Base-by-base conservation (phyloP, 164 flowering plant genomes). In the Chimonanthus praecox region DNA sequence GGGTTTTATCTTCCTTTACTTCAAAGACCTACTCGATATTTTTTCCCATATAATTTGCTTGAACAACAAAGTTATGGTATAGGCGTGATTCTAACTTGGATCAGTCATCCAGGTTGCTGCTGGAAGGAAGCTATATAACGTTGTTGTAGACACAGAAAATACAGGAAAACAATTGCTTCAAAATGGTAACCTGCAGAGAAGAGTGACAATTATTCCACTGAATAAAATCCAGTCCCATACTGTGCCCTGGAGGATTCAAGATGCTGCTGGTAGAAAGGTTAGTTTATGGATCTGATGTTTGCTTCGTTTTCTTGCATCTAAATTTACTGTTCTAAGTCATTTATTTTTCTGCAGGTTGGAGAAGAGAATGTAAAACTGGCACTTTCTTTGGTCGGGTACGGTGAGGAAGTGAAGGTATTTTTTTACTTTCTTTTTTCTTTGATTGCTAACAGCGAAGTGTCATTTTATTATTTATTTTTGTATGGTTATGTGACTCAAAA, bases 151-250 rank as follows among this genome's bases (percentile, higher is more conserved):
- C 86, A 86, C 92, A 68, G 99, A 96, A 84, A 82, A 69, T 71
- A 96, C 99, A 5, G 98, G 97, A 71, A 94, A 92, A 71, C 92
- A 87, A 73, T 88, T 94, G 68, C 89, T 96, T 71, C 85, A 92
- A 82, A 89, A 85, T 72, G 98, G 98, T 33, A 86, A 85, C 58
- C 97, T 96, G 49, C 83, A 80, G 70, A 91, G 92, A 82, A 88
- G 99, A 83, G 97, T 96, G 13, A 96, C 98, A 63, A 89, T 94
- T 73, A 92, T 96, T 70, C 99, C 98, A 68, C 74, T 96, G 72
- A 96, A 88, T 83, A 96, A 96, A 85, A 92, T 96, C 66, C 94
- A 90, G 69, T 64, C 87, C 58, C 68, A 83, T 79, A 68, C 79
- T 69, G 85, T 96, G 66, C 80, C 88, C 10, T 74, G 79, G 9